Evolutionary conservation across 2,329 filamentous ascomycete genomes (phyloP).

Genomic region (Nemania abortiva): DNA sequence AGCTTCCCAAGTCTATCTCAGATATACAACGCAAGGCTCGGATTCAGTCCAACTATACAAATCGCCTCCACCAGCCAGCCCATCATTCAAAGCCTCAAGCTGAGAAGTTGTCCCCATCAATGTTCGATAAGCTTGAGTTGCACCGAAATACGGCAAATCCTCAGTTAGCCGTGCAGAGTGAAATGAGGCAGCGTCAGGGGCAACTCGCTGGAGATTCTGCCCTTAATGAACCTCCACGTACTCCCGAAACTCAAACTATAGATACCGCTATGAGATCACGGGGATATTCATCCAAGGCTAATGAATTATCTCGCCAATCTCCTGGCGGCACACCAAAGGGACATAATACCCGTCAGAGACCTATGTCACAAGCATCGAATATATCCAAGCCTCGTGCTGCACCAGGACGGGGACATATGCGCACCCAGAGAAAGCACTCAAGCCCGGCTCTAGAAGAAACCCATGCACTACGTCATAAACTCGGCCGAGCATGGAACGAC

Average conservation of each 20-base stretch:
- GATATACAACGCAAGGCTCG: slow-evolving; percentile 39
- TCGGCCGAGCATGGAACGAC: slow-evolving; percentile 43
- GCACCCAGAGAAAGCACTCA: background rate
- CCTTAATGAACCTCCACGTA: background rate
- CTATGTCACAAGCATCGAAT: slow-evolving; percentile 45
- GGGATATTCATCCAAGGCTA: background rate
- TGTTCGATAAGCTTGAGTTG: background rate
- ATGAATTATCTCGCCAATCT: background rate
- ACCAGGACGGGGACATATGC: background rate
- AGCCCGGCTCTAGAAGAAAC: slow-evolving; percentile 39
- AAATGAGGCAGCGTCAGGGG: background rate
- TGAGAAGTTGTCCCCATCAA: slow-evolving; percentile 5
- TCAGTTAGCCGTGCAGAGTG: background rate
- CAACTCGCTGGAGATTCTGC: background rate
- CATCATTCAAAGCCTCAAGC: background rate
- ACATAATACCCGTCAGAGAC: slow-evolving; percentile 1
- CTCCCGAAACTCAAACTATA: background rate
- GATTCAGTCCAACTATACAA: slow-evolving; percentile 30
- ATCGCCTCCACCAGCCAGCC: background rate
- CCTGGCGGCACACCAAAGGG: background rate
- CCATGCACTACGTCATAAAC: slow-evolving; percentile 26
- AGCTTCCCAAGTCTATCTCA: slow-evolving; percentile 23
- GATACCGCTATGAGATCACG: background rate
- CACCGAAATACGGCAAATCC: background rate
- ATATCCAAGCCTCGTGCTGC: slow-evolving; percentile 42